Conservation (phyloP, 2,329 filamentous ascomycete genomes). For the Alternaria postmessia region DNA sequence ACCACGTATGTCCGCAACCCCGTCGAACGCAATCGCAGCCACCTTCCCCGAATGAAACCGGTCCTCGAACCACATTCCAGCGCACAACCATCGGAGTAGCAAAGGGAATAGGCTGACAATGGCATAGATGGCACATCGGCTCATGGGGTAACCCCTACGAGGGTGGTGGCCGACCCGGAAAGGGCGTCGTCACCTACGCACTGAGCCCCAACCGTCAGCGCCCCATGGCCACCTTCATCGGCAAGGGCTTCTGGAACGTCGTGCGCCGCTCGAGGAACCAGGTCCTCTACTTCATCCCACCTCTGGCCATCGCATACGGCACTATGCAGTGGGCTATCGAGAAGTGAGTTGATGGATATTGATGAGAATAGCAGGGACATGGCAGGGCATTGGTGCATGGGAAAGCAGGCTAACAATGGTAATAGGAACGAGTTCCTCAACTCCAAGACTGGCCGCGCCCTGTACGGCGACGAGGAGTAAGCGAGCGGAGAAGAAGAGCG, state of each 20-base stretch:
- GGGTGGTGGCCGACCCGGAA: conserved; percentile 58
- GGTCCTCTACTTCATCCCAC: conserved; percentile 87
- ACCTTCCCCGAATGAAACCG: conserved; percentile 9
- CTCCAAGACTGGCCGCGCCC: conserved; percentile 75
- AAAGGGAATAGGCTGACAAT: conserved; percentile 22
- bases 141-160: conserved; percentile 51
- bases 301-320: conserved; percentile 80
- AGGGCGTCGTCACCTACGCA: conserved; percentile 73
- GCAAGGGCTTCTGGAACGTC: conserved; percentile 94
- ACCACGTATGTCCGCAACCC: conserved; percentile 36
- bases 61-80: conserved; percentile 12
- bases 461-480: conserved; percentile 55
- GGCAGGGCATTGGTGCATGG: background rate
- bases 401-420: conserved; percentile 9
- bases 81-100: conserved; percentile 15
- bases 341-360: conserved; percentile 68
- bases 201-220: conserved; percentile 89
- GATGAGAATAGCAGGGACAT: background rate
- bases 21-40: conserved; percentile 2
- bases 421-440: conserved; percentile 80
- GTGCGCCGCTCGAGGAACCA: conserved; percentile 86
- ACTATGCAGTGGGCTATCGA: conserved; percentile 90
- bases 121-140: conserved; percentile 48
- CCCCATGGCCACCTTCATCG: conserved; percentile 77
- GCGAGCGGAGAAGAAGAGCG: background rate